Base-by-base conservation (phyloP, 2,329 filamentous ascomycete genomes). In the Aspergillus quadrilineatus region DNA sequence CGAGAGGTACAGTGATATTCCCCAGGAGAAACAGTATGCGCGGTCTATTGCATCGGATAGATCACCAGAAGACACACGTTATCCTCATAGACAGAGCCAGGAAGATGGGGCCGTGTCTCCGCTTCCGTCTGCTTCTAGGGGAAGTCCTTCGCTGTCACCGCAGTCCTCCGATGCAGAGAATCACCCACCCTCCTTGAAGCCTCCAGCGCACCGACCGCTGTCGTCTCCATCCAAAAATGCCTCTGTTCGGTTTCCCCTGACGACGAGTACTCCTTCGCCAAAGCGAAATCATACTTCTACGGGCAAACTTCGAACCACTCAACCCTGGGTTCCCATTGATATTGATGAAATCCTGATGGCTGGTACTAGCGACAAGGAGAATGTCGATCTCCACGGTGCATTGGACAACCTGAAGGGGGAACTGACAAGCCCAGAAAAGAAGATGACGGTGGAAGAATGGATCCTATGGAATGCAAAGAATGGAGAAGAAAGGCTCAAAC, bases 361-460 rank as follows among this genome's bases (percentile, higher is more conserved):
- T 34, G 72, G 62, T 54, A 67, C 60, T 41, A 69, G 61, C 46
- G 71, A 75, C 49, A 69, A 73, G 62, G 81, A 87, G 63, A 85
- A 84, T 54, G 73, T 75, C 0, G 76, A 74, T 60, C 67, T 77
- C 1, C 76, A 77, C 15, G 73, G 75, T 8, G 75, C 85, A 28
- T 70, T 87, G 14, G 79, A 77, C 55, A 72, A 68, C 10, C 78
- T 81, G 39, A 85, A 84, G 10, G 80, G 80, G 0, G 83, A 83
- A 12, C 75, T 99, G 52, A 88, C 84, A 2, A 89, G 82, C 52
- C 84, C 86, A 0, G 94, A 97, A 77, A 92, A 89, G 78, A 80
- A 82, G 37, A 96, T 99, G 92, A 93, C 87, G 4, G 90, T 97
- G 0, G 91, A 96, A 72, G 87, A 97, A 73, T 99, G 93, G 91